phyloP scores from a whole-genome alignment of 2,329 filamentous ascomycete species.

The Colletotrichum sublineola region DNA sequence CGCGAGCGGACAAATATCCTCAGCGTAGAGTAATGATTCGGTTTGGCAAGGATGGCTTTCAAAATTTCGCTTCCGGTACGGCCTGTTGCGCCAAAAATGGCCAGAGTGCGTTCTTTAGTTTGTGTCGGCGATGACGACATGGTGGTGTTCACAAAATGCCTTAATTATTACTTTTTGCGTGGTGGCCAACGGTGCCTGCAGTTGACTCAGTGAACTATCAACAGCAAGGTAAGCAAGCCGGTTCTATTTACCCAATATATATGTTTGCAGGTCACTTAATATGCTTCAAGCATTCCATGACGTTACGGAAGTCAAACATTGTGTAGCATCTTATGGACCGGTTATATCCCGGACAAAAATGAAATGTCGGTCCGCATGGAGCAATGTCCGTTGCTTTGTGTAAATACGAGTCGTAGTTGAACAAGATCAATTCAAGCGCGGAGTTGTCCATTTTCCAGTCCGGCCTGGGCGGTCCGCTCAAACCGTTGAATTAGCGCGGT shows the following conservation, averaged over 20 bases:
- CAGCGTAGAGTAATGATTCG: neutral
- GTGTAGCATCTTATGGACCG: neutral
- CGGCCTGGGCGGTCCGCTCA: no score
- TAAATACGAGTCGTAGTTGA: neutral
- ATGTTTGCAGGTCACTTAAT: neutral
- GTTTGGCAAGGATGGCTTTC: constrained; percentile 23
- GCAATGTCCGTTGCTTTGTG: no score
- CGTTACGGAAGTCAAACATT: no score
- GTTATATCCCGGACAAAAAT: neutral
- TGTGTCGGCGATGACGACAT: neutral
- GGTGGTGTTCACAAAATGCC: neutral
- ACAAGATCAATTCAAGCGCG: neutral
- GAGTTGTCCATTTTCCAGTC: neutral
- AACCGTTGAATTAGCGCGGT: neutral
- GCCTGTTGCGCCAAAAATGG: constrained; percentile 37
- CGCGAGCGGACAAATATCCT: constrained; percentile 30
- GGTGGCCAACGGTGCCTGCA: no score
- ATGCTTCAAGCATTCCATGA: neutral
- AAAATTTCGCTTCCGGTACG: constrained; percentile 33
- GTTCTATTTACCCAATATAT: neutral
- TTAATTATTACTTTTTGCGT: neutral
- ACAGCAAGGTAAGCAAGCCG: neutral
- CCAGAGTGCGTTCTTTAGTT: constrained; percentile 5
- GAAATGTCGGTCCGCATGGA: neutral
- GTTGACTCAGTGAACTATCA: no score